These are phyloP conservation scores for Vinca minor DNA, from an alignment of 257 asterid genomes.

Conservation along the genomic window DNA sequence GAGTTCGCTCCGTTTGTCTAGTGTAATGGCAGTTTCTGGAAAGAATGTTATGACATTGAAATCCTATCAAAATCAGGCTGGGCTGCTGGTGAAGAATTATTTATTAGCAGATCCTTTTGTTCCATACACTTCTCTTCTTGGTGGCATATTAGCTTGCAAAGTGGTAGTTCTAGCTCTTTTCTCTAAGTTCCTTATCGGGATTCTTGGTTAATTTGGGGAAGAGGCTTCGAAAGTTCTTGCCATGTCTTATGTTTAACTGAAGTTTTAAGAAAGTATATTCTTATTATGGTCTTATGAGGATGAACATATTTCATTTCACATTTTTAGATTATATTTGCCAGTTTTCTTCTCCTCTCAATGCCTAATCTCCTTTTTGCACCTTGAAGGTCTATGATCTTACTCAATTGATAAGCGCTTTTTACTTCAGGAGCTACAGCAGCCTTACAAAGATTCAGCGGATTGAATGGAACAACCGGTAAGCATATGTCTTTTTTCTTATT, in stretches of 20 bases:
- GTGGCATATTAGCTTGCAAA: constrained; percentile 72
- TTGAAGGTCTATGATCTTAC: constrained; percentile 70
- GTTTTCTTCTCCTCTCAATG: neutral
- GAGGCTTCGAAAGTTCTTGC: neutral
- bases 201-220: constrained; percentile 8
- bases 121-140: constrained; percentile 69
- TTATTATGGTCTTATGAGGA: neutral
- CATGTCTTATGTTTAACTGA: neutral
- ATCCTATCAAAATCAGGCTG: constrained; percentile 68
- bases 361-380: constrained; percentile 15
- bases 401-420: constrained; percentile 71
- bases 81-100: constrained; percentile 59
- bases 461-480: constrained; percentile 95
- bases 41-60: constrained; percentile 48
- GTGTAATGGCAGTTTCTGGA: constrained; percentile 46
- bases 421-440: constrained; percentile 60
- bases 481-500: constrained; percentile 10
- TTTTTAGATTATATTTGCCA: neutral
- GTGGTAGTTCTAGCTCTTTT: constrained; percentile 40
- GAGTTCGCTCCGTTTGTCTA: constrained; percentile 25
- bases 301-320: neutral
- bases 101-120: constrained; percentile 73
- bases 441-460: constrained; percentile 72
- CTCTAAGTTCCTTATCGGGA: neutral
- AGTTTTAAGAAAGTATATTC: neutral